Evolutionary conservation across 257 asterid species (phyloP).

Genomic region (Voacanga thouarsii): DNA sequence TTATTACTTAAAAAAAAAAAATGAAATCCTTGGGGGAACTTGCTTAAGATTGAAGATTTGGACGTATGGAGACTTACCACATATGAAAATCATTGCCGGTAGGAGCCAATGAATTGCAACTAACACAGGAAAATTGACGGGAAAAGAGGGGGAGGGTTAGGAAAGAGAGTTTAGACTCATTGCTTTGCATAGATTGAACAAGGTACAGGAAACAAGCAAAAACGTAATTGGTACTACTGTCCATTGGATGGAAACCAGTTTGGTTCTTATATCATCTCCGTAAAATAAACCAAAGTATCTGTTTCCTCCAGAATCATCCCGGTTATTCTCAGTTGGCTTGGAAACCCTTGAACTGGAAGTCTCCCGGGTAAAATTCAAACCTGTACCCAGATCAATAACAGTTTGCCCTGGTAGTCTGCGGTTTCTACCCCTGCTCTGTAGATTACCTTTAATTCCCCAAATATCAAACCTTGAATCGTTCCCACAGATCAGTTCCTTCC

Average conservation of each 20-base stretch:
- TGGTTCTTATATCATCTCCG: constrained; percentile 71
- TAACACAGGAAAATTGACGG: constrained; percentile 74
- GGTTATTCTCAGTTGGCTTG: constrained; percentile 29
- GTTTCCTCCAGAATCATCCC: constrained; percentile 45
- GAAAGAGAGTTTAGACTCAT: constrained; percentile 11
- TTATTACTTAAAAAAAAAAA: too few relatives aligned
- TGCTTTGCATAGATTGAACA: neutral
- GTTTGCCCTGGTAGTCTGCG: constrained; percentile 69
- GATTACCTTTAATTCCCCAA: constrained; percentile 86
- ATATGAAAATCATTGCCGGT: constrained; percentile 64
- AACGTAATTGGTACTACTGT: neutral
- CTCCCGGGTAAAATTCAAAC: constrained; percentile 59
- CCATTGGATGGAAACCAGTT: neutral
- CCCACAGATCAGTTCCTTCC: constrained; percentile 72
- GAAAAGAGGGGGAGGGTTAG: constrained; percentile 14
- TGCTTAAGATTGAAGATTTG: neutral
- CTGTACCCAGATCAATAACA: constrained; percentile 48
- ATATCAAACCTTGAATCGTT: constrained; percentile 89
- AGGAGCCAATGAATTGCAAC: constrained; percentile 89
- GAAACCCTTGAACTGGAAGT: constrained; percentile 18
- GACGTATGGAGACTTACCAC: constrained; percentile 43
- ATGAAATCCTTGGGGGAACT: neutral
- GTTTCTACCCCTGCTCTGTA: constrained; percentile 69
- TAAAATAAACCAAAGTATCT: constrained; percentile 63
- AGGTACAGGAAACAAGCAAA: neutral